These are phyloP conservation scores for Calonectria naviculata DNA, from an alignment of 2,329 filamentous ascomycete genomes.

Conservation along the genomic window DNA sequence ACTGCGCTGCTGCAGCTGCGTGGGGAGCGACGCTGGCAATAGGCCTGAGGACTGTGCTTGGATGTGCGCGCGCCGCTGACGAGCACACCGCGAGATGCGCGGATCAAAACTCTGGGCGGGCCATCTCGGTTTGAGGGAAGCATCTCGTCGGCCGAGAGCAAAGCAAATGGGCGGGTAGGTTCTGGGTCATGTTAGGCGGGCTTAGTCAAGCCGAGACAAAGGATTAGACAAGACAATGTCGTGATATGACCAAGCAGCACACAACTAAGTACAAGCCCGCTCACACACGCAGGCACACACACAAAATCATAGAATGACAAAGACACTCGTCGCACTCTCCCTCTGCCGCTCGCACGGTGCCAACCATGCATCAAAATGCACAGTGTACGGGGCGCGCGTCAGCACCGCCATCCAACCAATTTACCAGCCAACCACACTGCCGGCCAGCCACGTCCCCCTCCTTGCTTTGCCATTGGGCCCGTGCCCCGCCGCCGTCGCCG, in stretches of 20 bases:
- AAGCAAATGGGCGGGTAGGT: neutral
- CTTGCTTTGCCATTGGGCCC: neutral
- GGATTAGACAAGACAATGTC: neutral
- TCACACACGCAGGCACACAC: neutral
- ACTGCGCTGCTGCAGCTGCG: neutral
- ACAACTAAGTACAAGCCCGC: neutral
- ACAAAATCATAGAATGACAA: too few relatives aligned
- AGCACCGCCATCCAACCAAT: slow-evolving; percentile 9
- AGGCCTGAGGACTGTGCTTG: neutral
- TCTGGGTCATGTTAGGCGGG: neutral
- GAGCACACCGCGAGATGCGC: neutral
- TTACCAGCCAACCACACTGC: neutral
- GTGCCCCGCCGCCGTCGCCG: slow-evolving; percentile 1
- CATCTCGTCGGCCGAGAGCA: neutral
- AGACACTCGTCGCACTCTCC: neutral
- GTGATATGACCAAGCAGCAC: neutral
- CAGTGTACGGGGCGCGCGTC: neutral
- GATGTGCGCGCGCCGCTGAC: neutral
- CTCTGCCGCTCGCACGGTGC: neutral
- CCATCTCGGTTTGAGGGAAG: neutral
- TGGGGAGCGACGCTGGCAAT: neutral
- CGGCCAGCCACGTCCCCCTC: slow-evolving; percentile 3
- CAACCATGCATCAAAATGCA: neutral
- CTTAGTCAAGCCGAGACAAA: neutral
- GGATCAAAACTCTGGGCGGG: neutral